These are phyloP conservation scores for Pochonia chlamydosporia DNA, from an alignment of 2,329 filamentous ascomycete species.

Conservation along the genomic window DNA sequence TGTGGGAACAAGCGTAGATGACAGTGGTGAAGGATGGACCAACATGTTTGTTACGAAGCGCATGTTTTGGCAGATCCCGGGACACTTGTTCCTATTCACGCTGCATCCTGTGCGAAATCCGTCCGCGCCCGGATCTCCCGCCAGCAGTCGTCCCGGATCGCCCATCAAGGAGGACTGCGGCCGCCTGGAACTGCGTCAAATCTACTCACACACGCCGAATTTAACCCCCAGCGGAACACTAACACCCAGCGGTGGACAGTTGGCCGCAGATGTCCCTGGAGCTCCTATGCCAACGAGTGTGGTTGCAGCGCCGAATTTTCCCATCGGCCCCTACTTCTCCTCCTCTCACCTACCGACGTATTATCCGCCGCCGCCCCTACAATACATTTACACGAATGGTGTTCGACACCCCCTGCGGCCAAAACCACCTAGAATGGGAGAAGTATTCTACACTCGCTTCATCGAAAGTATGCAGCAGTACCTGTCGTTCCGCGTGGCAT, in stretches of 20 bases:
- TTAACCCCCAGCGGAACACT: too few relatives aligned
- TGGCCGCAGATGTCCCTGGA: constrained; percentile 33
- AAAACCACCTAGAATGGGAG: constrained; percentile 84
- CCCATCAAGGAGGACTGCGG: not conserved
- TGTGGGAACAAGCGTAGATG: constrained; percentile 60
- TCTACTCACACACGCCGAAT: constrained; percentile 18
- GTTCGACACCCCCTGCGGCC: constrained; percentile 81
- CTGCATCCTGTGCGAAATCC: constrained; percentile 53
- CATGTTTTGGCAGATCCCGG: constrained; percentile 89
- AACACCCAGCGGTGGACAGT: constrained; percentile 10
- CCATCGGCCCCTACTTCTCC: constrained; percentile 69
- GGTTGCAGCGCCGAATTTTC: constrained; percentile 29
- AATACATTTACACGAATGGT: constrained; percentile 73
- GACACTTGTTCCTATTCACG: constrained; percentile 82
- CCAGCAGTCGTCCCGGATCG: constrained; percentile 18
- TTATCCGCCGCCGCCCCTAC: constrained; percentile 76
- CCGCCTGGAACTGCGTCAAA: constrained; percentile 17
- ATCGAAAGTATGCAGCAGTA: constrained; percentile 78
- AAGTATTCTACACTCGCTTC: constrained; percentile 85
- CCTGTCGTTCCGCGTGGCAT: constrained; percentile 82
- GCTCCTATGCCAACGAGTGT: constrained; percentile 30
- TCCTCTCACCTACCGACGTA: constrained; percentile 84
- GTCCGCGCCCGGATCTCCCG: constrained; percentile 44
- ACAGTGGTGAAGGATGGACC: constrained; percentile 61
- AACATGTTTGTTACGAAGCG: constrained; percentile 76